phyloP scores from a whole-genome alignment of 306 rosid genomes.

The Sphenostylis stenocarpa region DNA sequence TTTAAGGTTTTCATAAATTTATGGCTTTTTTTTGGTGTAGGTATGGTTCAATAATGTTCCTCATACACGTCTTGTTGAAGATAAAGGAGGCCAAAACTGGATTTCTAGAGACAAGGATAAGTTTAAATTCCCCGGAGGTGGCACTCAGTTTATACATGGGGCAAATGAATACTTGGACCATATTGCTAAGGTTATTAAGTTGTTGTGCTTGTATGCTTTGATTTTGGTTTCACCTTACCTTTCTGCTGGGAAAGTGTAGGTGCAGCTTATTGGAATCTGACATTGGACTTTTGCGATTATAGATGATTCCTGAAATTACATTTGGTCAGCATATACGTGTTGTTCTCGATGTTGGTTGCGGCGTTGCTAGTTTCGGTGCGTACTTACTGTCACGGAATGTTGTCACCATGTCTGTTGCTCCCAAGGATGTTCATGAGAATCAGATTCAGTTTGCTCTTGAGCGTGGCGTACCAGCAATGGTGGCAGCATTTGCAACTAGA shows the following conservation, averaged over 20 bases:
- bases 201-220: neutral
- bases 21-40: conserved; percentile 37
- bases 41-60: conserved; percentile 94
- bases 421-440: conserved; percentile 95
- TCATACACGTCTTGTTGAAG: conserved; percentile 89
- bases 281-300: conserved; percentile 32
- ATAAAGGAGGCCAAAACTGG: conserved; percentile 99
- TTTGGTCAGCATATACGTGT: conserved; percentile 79
- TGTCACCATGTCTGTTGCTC: conserved; percentile 84
- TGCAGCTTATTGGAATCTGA: conserved; percentile 25
- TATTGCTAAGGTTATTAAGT: conserved; percentile 62
- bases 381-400: conserved; percentile 80
- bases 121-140: conserved; percentile 96
- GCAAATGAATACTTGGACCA: conserved; percentile 89
- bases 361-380: conserved; percentile 97
- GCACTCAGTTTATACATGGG: conserved; percentile 96
- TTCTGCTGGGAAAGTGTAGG: conserved; percentile 6
- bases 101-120: conserved; percentile 62
- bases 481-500: conserved; percentile 80
- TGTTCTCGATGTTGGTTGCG: conserved; percentile 90
- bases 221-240: neutral
- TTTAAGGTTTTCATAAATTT: neutral
- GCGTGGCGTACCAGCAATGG: conserved; percentile 99
- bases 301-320: conserved; percentile 87
- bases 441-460: conserved; percentile 98